Evolutionary conservation across 2,329 filamentous ascomycete genomes (phyloP).

Genomic region (Magnaporthiopsis rhizophila): DNA sequence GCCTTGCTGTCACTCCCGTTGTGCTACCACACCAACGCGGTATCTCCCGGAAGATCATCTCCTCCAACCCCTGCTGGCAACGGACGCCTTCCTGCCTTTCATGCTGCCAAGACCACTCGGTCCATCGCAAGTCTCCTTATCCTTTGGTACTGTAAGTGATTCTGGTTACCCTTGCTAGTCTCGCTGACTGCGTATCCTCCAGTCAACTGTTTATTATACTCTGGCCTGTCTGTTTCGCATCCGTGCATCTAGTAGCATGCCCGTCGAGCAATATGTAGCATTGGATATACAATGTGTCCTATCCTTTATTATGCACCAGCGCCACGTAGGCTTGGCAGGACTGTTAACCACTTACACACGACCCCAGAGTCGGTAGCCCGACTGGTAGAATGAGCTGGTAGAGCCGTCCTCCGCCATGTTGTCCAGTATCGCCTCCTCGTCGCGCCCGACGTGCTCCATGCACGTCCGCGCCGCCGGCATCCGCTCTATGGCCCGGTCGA

Average conservation of each 20-base stretch:
- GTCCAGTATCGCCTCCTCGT: slow-evolving; percentile 9
- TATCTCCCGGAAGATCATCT: neutral
- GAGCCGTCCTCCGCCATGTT: slow-evolving; percentile 12
- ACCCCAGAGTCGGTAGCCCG: slow-evolving; percentile 1
- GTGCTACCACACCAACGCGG: neutral
- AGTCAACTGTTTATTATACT: neutral
- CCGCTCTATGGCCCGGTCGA: slow-evolving; percentile 8
- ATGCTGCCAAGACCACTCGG: slow-evolving; percentile 1
- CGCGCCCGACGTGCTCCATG: slow-evolving; percentile 10
- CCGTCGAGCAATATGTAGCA: neutral
- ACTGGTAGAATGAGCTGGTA: neutral
- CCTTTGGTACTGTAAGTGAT: slow-evolving; percentile 2
- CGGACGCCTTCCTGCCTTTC: slow-evolving; percentile 5
- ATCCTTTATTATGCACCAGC: neutral
- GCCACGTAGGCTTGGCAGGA: neutral
- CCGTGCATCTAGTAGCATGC: neutral
- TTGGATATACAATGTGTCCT: neutral
- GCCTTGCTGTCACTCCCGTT: neutral
- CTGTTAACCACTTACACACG: neutral
- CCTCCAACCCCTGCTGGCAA: neutral
- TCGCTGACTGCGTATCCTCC: neutral
- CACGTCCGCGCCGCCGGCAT: slow-evolving; percentile 7
- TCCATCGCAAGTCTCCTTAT: neutral
- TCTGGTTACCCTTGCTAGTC: neutral
- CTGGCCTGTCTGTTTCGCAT: neutral